Percentiles rank a stretch among this genome's conserved stretches.
These are phyloP conservation scores for Escovopsis weberi DNA, from an alignment of 2,329 filamentous ascomycete species.

Conservation along the genomic window DNA sequence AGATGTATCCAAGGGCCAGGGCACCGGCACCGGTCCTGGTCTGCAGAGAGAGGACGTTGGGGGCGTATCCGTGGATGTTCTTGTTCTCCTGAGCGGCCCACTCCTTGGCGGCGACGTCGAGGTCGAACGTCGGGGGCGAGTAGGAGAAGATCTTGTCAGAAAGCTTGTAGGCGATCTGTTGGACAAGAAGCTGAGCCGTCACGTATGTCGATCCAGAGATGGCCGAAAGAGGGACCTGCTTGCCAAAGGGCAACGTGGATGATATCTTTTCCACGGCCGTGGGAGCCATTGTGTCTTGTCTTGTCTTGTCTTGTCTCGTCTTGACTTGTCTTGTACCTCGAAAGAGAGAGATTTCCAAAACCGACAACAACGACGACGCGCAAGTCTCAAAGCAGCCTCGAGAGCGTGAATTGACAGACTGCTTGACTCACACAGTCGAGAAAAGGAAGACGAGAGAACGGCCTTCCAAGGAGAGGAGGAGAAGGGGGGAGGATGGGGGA, in stretches of 20 bases:
- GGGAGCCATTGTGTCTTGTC: slow-evolving; percentile 3
- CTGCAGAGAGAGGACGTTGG: slow-evolving; percentile 66
- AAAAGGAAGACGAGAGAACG: slow-evolving; percentile 3
- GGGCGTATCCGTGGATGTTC: slow-evolving; percentile 73
- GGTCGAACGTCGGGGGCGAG: slow-evolving; percentile 83
- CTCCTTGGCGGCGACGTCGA: slow-evolving; percentile 66
- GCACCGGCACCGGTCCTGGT: slow-evolving; percentile 79
- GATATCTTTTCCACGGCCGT: slow-evolving; percentile 16
- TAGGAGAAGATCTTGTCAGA: slow-evolving; percentile 97
- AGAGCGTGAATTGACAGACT: background rate
- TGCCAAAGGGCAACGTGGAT: slow-evolving; percentile 42
- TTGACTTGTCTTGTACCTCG: background rate
- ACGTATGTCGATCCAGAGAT: slow-evolving; percentile 84
- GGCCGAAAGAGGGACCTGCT: slow-evolving; percentile 36
- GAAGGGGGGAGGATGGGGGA: slow-evolving; percentile 4
- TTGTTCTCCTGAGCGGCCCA: slow-evolving; percentile 58
- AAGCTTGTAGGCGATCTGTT: slow-evolving; percentile 88
- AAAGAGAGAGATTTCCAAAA: too few relatives aligned
- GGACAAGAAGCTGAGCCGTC: slow-evolving; percentile 83
- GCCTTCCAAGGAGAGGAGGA: background rate
- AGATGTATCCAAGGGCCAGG: slow-evolving; percentile 90
- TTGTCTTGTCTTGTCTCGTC: too few relatives aligned
- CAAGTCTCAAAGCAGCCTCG: background rate
- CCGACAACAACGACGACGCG: background rate
- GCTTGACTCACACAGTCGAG: background rate